A percentile compares a stretch with the other conserved stretches of the same genome.
Conservation (phyloP, 768 basidiomycete species). For the Tulasnella sp. region DNA sequence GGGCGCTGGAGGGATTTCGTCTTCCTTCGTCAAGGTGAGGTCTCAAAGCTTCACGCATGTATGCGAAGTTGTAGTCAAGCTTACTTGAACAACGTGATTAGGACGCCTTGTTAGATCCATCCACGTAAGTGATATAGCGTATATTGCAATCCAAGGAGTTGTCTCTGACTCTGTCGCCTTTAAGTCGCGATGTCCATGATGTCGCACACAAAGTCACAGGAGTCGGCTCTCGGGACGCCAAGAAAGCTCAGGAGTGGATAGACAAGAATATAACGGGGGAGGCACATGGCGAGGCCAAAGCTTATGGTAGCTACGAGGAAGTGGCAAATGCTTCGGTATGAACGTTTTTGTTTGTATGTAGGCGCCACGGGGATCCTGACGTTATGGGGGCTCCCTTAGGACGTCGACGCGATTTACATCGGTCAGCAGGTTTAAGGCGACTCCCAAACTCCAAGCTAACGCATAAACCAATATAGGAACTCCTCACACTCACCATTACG, state of each 20-base stretch:
- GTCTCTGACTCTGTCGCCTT: background rate
- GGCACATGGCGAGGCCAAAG: constrained; percentile 36
- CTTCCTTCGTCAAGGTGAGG: constrained; percentile 55
- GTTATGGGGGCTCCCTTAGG: constrained; percentile 31
- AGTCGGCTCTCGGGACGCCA: constrained; percentile 65
- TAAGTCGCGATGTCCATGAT: constrained; percentile 58
- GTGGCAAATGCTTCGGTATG: constrained; percentile 62
- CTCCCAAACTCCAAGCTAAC: background rate
- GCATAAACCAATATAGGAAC: constrained; percentile 44
- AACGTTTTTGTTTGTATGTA: constrained; percentile 5
- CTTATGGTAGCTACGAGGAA: constrained; percentile 65
- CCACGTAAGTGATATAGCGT: constrained; percentile 41
- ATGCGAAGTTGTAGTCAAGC: background rate
- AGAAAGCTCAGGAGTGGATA: constrained; percentile 66
- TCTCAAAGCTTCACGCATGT: background rate
- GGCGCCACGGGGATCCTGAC: background rate
- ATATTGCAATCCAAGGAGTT: constrained; percentile 1
- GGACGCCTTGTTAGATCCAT: constrained; percentile 71
- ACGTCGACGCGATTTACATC: constrained; percentile 72
- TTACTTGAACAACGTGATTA: constrained; percentile 28
- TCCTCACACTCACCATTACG: constrained; percentile 78
- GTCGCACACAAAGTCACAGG: constrained; percentile 54
- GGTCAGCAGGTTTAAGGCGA: constrained; percentile 33
- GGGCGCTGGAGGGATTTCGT: constrained; percentile 69
- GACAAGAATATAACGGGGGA: constrained; percentile 43